Conservation (phyloP, 78 protist genomes). For the Dictyostelium purpureum region DNA sequence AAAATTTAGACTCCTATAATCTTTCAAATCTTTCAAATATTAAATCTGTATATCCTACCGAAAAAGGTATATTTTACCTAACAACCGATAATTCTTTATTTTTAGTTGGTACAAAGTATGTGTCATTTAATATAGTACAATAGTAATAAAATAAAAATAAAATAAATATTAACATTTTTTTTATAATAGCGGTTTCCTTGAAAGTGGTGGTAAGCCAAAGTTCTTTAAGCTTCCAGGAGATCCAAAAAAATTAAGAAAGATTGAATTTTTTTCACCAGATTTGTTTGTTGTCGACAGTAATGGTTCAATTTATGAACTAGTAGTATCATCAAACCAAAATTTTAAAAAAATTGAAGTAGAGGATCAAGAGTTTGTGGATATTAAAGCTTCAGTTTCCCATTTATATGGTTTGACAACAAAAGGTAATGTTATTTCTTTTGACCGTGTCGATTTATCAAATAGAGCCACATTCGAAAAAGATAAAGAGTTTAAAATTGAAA, state of each 20-base stretch:
- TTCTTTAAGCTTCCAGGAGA: neutral
- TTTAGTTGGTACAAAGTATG: constrained; percentile 43
- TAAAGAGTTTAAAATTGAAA: too few relatives aligned
- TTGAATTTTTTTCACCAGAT: constrained; percentile 27
- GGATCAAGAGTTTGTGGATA: neutral
- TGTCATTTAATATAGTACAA: neutral
- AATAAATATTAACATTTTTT: neutral
- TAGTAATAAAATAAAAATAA: neutral
- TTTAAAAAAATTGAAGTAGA: neutral
- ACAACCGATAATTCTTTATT: constrained; percentile 18
- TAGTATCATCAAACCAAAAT: too few relatives aligned
- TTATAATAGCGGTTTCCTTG: neutral
- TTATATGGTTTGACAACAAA: neutral
- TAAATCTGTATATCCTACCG: neutral
- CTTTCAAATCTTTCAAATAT: neutral
- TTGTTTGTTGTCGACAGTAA: neutral
- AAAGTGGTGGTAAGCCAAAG: neutral
- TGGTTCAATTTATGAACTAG: neutral
- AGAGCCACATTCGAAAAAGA: neutral
- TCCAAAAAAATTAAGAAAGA: neutral
- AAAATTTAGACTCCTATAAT: neutral
- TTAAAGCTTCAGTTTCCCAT: neutral
- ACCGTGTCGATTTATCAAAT: neutral
- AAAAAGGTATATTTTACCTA: neutral
- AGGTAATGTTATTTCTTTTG: neutral